Conservation (phyloP, 805 yeast species). For the Brettanomyces nanus region DNA sequence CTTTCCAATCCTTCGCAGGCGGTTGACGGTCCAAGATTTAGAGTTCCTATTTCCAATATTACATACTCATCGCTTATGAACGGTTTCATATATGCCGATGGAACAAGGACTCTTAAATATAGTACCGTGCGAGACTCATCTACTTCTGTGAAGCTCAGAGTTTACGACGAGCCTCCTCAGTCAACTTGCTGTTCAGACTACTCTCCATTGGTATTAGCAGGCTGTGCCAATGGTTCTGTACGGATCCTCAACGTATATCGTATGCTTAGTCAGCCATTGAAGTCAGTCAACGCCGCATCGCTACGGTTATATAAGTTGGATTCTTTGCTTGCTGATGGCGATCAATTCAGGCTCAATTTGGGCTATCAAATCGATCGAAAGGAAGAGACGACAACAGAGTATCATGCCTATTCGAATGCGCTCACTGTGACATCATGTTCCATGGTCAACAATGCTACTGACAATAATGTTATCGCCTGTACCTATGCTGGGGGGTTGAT, state of each 20-base stretch:
- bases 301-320: constrained; percentile 18
- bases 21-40: constrained; percentile 11
- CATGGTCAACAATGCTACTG: constrained; percentile 1
- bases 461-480: constrained; percentile 11
- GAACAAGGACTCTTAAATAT: constrained; percentile 11
- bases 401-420: constrained; percentile 11
- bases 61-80: constrained; percentile 17
- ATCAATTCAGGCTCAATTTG: constrained; percentile 18
- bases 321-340: constrained; percentile 4
- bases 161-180: constrained; percentile 10
- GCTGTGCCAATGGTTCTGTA: constrained; percentile 14
- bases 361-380: constrained; percentile 8
- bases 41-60: constrained; percentile 9
- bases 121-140: constrained; percentile 16
- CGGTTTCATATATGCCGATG: constrained; percentile 14
- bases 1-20: constrained; percentile 10
- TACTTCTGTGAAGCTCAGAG: constrained; percentile 4
- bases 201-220: constrained; percentile 8
- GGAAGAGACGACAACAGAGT: constrained; percentile 8
- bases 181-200: constrained; percentile 4
- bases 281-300: constrained; percentile 10
- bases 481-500: constrained; percentile 24
- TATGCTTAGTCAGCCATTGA: constrained; percentile 5
- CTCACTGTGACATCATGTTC: constrained; percentile 14
- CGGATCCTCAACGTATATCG: constrained; percentile 10